These are phyloP conservation scores for Pythium volutum DNA, from an alignment of 352 stramenopile species.

Conservation along the genomic window DNA sequence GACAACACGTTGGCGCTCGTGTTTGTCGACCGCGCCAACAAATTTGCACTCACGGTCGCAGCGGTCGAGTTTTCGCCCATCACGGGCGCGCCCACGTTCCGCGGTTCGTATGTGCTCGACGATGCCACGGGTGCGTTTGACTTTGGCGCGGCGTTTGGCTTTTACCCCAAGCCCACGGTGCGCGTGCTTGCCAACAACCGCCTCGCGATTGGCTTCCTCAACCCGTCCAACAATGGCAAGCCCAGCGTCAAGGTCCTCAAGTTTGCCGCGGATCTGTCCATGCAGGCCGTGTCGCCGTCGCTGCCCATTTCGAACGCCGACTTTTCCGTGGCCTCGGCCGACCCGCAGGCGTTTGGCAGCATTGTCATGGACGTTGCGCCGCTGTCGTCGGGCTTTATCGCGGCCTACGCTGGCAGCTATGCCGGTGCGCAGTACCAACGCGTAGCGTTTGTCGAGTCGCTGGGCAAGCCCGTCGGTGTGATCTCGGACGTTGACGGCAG, in stretches of 20 bases:
- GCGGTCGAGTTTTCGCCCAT: conserved; percentile 66
- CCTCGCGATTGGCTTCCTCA: conserved; percentile 68
- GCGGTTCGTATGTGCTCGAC: conserved; percentile 60
- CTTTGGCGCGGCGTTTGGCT: conserved; percentile 61
- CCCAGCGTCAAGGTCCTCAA: conserved; percentile 75
- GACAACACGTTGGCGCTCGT: conserved; percentile 57
- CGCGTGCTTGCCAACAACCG: conserved; percentile 48
- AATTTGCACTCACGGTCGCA: conserved; percentile 68
- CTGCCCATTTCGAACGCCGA: conserved; percentile 71
- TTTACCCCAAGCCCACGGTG: conserved; percentile 68
- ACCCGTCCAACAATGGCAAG: conserved; percentile 67
- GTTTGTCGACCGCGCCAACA: conserved; percentile 72
- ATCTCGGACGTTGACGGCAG: conserved; percentile 55
- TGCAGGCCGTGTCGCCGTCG: conserved; percentile 48
- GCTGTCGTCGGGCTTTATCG: conserved; percentile 48
- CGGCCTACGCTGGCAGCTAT: conserved; percentile 57
- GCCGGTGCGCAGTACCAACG: conserved; percentile 58
- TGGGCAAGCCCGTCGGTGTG: conserved; percentile 66
- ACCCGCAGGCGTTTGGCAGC: conserved; percentile 44
- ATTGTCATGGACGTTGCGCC: conserved; percentile 63
- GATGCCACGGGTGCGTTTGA: conserved; percentile 59
- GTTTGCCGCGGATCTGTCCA: conserved; percentile 53
- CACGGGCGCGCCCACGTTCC: conserved; percentile 57
- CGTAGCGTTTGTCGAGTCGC: conserved; percentile 66
- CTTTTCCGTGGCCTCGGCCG: conserved; percentile 53